Evolutionary conservation across 805 yeast genomes (phyloP).

Genomic region (Candida yuanshanica): DNA sequence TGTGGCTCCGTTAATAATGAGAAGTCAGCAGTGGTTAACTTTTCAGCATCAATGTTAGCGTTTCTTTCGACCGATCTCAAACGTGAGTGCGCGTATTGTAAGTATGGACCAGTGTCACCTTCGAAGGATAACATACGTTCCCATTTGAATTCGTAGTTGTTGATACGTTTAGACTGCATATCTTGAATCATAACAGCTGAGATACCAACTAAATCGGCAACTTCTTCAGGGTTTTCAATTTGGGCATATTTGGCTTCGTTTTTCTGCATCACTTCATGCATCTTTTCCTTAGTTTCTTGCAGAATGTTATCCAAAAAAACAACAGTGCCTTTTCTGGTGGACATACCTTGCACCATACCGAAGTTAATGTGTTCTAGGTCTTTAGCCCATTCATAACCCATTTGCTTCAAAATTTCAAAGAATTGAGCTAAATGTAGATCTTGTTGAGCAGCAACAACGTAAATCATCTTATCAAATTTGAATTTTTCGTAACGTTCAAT

Average conservation of each 20-base stretch:
- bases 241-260: slow-evolving; percentile 88
- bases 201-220: slow-evolving; percentile 93
- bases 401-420: slow-evolving; percentile 85
- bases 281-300: slow-evolving; percentile 87
- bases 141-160: slow-evolving; percentile 96
- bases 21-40: slow-evolving; percentile 48
- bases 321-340: slow-evolving; percentile 96
- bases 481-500: slow-evolving; percentile 78
- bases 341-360: slow-evolving; percentile 99
- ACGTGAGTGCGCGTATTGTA: slow-evolving; percentile 97
- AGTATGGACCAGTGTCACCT: slow-evolving; percentile 98
- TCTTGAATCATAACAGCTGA: slow-evolving; percentile 99
- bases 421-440: slow-evolving; percentile 92
- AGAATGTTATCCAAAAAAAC: slow-evolving; percentile 93
- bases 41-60: slow-evolving; percentile 44
- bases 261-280: slow-evolving; percentile 95
- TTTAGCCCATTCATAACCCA: slow-evolving; percentile 86
- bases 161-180: slow-evolving; percentile 95
- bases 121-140: slow-evolving; percentile 96
- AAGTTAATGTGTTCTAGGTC: slow-evolving; percentile 80
- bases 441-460: slow-evolving; percentile 94
- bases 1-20: slow-evolving; percentile 62
- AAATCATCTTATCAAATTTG: slow-evolving; percentile 91
- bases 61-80: slow-evolving; percentile 91
- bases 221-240: slow-evolving; percentile 87